These are phyloP conservation scores for Rusavskia elegans DNA, from an alignment of 495 filamentous ascomycete genomes.

Conservation along the genomic window DNA sequence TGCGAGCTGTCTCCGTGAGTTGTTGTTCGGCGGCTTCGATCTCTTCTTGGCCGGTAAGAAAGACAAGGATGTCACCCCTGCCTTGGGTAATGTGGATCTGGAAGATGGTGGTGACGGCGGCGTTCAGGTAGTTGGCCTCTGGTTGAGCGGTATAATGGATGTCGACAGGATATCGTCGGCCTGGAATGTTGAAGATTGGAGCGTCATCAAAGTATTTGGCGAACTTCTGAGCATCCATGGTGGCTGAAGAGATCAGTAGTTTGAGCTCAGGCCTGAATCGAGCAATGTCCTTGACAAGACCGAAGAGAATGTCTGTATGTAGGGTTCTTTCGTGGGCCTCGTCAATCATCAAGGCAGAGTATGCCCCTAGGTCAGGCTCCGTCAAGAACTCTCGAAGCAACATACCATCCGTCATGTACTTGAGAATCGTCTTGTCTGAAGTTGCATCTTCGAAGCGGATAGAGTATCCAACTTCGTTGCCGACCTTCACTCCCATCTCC, in stretches of 20 bases:
- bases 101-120: slow-evolving; percentile 84
- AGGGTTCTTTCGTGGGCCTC: slow-evolving; percentile 93
- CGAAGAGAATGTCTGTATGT: slow-evolving; percentile 80
- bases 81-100: slow-evolving; percentile 88
- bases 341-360: slow-evolving; percentile 88
- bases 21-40: slow-evolving; percentile 75
- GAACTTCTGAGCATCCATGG: slow-evolving; percentile 90
- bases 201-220: slow-evolving; percentile 84
- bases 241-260: slow-evolving; percentile 85
- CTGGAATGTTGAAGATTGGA: slow-evolving; percentile 93
- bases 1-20: slow-evolving; percentile 62
- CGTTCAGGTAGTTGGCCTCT: slow-evolving; percentile 87
- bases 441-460: slow-evolving; percentile 93
- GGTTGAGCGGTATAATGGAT: slow-evolving; percentile 87
- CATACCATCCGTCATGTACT: slow-evolving; percentile 99
- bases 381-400: slow-evolving; percentile 80
- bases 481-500: slow-evolving; percentile 79
- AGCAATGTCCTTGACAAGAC: slow-evolving; percentile 82
- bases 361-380: slow-evolving; percentile 72
- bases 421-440: slow-evolving; percentile 80
- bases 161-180: slow-evolving; percentile 77
- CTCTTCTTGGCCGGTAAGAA: slow-evolving; percentile 81
- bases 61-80: slow-evolving; percentile 78
- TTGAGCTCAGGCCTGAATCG: slow-evolving; percentile 77
- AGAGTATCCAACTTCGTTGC: slow-evolving; percentile 91